Evolutionary conservation across 164 flowering plant species (phyloP).

Genomic region (Houttuynia cordata): DNA sequence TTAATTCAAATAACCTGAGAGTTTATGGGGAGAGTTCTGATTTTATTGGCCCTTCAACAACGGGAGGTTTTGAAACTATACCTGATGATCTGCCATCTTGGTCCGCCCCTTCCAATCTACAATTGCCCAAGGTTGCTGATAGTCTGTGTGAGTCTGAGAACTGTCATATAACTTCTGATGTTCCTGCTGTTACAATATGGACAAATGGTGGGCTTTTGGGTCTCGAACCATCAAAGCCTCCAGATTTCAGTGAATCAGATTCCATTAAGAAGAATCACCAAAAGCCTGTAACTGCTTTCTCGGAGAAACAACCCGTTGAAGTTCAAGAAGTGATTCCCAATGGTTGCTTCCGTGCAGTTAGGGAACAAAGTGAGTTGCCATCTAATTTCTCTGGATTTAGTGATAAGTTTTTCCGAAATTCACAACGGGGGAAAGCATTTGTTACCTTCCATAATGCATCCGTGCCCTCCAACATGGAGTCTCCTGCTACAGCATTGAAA

Average conservation of each 20-base stretch:
- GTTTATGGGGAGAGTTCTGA: neutral
- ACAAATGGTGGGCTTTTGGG: constrained; percentile 89
- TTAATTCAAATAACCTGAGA: neutral
- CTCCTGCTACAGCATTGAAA: neutral
- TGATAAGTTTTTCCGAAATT: constrained; percentile 26
- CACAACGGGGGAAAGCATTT: constrained; percentile 26
- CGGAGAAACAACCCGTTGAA: constrained; percentile 14
- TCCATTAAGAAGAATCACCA: constrained; percentile 9
- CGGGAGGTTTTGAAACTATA: constrained; percentile 17
- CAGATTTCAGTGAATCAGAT: constrained; percentile 30
- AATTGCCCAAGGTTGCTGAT: constrained; percentile 11
- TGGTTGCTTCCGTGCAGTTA: constrained; percentile 9
- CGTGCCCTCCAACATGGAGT: neutral
- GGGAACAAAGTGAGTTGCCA: constrained; percentile 15
- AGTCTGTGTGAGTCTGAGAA: constrained; percentile 17
- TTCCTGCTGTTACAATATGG: constrained; percentile 45
- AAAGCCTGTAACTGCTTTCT: constrained; percentile 11
- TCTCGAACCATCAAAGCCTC: constrained; percentile 89
- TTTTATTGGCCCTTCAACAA: constrained; percentile 4
- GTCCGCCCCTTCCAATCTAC: constrained; percentile 11
- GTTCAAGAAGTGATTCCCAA: constrained; percentile 10
- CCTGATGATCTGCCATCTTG: constrained; percentile 12
- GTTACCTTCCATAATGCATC: neutral
- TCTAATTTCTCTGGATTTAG: constrained; percentile 28
- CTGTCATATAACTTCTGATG: constrained; percentile 22